phyloP scores from a whole-genome alignment of 2,329 filamentous ascomycete species.

The Huntiella abstrusa region DNA sequence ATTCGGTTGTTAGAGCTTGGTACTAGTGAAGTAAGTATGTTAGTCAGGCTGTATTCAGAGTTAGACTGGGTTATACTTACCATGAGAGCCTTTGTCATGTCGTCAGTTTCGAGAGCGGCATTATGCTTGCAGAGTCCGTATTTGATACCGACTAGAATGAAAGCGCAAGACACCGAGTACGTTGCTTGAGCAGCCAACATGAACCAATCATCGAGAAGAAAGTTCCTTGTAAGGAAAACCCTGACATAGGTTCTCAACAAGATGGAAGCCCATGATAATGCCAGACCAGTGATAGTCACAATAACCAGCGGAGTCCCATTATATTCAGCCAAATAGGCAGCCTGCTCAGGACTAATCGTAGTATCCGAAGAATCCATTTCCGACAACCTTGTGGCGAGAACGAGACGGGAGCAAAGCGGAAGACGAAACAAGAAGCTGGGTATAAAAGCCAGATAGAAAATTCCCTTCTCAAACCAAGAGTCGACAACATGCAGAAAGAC shows the following conservation, averaged over 20 bases:
- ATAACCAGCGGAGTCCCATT: slow-evolving; percentile 22
- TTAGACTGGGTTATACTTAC: slow-evolving; percentile 15
- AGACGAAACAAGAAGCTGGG: no score
- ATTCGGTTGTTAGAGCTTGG: slow-evolving; percentile 31
- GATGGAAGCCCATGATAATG: slow-evolving; percentile 24
- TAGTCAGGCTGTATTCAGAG: background rate
- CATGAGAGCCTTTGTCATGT: slow-evolving; percentile 28
- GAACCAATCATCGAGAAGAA: slow-evolving; percentile 34
- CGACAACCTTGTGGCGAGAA: background rate
- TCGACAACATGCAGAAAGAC: no score
- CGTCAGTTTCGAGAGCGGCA: slow-evolving; percentile 21
- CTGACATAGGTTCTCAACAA: slow-evolving; percentile 26
- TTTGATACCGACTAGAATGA: slow-evolving; percentile 25
- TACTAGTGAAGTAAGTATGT: slow-evolving; percentile 18
- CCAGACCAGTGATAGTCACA: slow-evolving; percentile 21
- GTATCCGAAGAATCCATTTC: background rate
- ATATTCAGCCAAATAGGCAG: slow-evolving; percentile 19
- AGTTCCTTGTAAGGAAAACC: slow-evolving; percentile 24
- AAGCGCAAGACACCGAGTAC: slow-evolving; percentile 28
- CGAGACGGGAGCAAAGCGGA: no score
- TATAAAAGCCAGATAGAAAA: background rate
- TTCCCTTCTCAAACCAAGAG: no score
- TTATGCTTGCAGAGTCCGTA: slow-evolving; percentile 30
- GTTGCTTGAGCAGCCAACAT: slow-evolving; percentile 28
- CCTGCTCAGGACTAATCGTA: background rate